Evolutionary conservation across 352 stramenopile genomes (phyloP).

Genomic region (Phytophthora cryptogea): DNA sequence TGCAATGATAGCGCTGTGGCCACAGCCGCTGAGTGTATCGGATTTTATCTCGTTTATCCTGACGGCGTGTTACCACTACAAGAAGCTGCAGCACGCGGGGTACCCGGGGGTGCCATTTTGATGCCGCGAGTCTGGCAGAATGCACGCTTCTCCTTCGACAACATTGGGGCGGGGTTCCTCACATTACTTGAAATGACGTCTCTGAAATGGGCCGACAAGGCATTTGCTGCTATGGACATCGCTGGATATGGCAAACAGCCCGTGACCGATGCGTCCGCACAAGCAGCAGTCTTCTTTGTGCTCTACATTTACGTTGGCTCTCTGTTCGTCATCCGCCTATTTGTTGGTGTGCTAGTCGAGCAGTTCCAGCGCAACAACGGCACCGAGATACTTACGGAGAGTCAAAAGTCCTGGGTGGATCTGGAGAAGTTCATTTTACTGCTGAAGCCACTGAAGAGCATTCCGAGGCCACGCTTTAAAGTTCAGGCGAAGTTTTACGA

Average conservation of each 20-base stretch:
- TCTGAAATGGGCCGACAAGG: conserved; percentile 82
- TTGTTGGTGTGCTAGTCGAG: conserved; percentile 81
- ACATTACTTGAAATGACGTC: conserved; percentile 82
- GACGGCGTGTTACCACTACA: conserved; percentile 56
- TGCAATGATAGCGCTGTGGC: conserved; percentile 61
- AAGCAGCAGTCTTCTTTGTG: conserved; percentile 71
- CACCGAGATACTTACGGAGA: conserved; percentile 80
- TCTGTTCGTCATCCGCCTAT: conserved; percentile 80
- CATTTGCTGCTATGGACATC: conserved; percentile 80
- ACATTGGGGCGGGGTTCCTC: conserved; percentile 68
- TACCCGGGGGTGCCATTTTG: conserved; percentile 47
- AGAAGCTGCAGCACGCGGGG: conserved; percentile 45
- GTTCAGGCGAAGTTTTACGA: conserved; percentile 55
- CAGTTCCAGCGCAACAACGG: conserved; percentile 87
- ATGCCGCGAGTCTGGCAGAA: conserved; percentile 70
- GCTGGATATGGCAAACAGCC: conserved; percentile 50
- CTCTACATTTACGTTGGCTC: conserved; percentile 77
- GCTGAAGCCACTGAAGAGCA: conserved; percentile 60
- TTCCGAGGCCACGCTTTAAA: conserved; percentile 43
- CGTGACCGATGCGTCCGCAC: conserved; percentile 44
- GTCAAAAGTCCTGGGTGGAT: conserved; percentile 81
- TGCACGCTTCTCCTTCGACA: conserved; percentile 79
- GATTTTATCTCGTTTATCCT: conserved; percentile 54
- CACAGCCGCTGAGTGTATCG: conserved; percentile 50
- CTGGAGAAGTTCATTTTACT: conserved; percentile 81